These are phyloP conservation scores for Wickerhamomyces sp. DNA, from an alignment of 1,139 yeast species.

Conservation along the genomic window DNA sequence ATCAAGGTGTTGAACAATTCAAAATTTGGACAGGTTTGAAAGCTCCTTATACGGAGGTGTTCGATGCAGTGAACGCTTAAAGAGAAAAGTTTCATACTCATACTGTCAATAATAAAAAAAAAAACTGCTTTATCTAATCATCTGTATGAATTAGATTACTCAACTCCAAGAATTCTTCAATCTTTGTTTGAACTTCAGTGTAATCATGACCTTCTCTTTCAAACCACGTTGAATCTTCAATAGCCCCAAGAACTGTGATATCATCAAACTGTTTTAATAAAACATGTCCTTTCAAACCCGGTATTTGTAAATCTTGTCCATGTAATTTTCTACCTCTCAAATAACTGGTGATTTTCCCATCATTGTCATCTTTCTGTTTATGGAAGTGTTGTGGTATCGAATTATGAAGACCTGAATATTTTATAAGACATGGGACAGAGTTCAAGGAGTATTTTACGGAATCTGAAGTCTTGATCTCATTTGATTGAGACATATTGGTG, in stretches of 20 bases:
- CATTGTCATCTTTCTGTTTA: conserved; percentile 6
- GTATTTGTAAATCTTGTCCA: conserved; percentile 13
- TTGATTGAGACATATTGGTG: neutral
- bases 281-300: conserved; percentile 6
- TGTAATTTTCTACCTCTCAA: conserved; percentile 21
- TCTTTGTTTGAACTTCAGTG: conserved; percentile 7
- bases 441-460: conserved; percentile 4
- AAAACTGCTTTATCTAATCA: neutral
- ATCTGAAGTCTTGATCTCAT: neutral
- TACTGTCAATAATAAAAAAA: neutral
- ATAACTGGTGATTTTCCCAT: conserved; percentile 9
- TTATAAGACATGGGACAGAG: conserved; percentile 15
- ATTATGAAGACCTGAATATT: conserved; percentile 11
- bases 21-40: conserved; percentile 66
- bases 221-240: conserved; percentile 14
- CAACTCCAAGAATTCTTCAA: conserved; percentile 17
- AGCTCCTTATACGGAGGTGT: conserved; percentile 58
- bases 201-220: conserved; percentile 24
- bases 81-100: neutral
- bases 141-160: conserved; percentile 19
- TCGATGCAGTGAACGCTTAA: conserved; percentile 45
- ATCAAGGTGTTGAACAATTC: conserved; percentile 90
- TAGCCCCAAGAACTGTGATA: conserved; percentile 12
- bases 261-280: conserved; percentile 19
- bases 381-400: conserved; percentile 12